Evolutionary conservation across 148 eudicot species (phyloP), one percentile per base, ranked within the genome.

Genomic region (Arctostaphylos glauca): DNA sequence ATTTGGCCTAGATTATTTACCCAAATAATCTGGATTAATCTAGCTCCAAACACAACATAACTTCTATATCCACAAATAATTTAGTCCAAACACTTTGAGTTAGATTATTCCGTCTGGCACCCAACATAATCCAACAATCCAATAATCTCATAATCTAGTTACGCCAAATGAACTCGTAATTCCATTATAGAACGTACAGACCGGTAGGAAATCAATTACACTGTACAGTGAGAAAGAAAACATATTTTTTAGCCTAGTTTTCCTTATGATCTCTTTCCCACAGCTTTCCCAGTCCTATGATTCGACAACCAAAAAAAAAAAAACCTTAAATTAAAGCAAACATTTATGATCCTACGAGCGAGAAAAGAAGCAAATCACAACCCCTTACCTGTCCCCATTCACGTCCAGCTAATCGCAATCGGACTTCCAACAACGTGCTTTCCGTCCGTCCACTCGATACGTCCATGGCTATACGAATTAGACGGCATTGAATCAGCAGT

Each of bases 361-460:
- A 25, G 78, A 23, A 54, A 52, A 52, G 3, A 49, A 25, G 15
- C 12, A 25, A 50, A 53, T 13, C 47, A 38, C 66, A 12, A 10
- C 46, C 53, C 21, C 13, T 43, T 19, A 43, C n/a, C 23, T 8
- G 15, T 4, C 2, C 18, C 23, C 78, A 23, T 6, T 38, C 68
- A 94, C 1, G 85, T 83, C 97, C 97, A 94, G 84, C 91, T 93
- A 67, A 94, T 78, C 7, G 94, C 99, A 55, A 96, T 81, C 0
- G 98, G 93, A 85, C 97, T 96, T 75, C 92, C 89, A 54, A 96
- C 99, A 18, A 93, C 79, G 54, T 89, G 91, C 86, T 96, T 94
- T 84, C 98, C 99, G 23, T 94, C 94, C 0, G 94, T 90, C 99
- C 99, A 96, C 79, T 90, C 95, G 4, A 96, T 89, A 47, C 92